Percentiles rank a stretch among this genome's conserved stretches.
phyloP scores from a whole-genome alignment of 495 filamentous ascomycete genomes.

The Clohesyomyces aquaticus region DNA sequence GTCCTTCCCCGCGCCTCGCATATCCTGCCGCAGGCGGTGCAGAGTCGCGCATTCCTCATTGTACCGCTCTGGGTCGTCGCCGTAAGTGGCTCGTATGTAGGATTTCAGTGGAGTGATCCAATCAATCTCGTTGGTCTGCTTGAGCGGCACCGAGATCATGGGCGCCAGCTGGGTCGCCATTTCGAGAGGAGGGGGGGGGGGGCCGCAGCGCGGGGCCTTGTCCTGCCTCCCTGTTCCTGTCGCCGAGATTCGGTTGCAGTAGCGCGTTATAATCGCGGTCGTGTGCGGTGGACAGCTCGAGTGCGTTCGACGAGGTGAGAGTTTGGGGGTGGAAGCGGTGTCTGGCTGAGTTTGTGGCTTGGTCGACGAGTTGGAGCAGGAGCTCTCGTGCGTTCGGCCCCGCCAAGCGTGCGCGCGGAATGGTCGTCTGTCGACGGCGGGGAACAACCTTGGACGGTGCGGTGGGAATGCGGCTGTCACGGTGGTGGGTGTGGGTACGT shows the following conservation, averaged over 20 bases:
- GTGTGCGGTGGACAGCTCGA: constrained; percentile 1
- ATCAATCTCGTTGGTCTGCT: constrained; percentile 99
- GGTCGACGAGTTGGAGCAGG: constrained; percentile 4
- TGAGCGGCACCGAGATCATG: constrained; percentile 90
- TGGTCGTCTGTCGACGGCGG: neutral
- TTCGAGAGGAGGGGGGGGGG: constrained; percentile 36
- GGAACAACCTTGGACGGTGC: neutral
- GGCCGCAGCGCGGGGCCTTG: constrained; percentile 27
- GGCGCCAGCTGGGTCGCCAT: constrained; percentile 74
- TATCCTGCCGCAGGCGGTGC: constrained; percentile 96
- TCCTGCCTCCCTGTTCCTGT: constrained; percentile 30
- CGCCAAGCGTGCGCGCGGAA: constrained; percentile 10
- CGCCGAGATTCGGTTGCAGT: neutral
- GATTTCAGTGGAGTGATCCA: constrained; percentile 92
- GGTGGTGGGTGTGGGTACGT: constrained; percentile 3
- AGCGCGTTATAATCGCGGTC: too few species aligned
- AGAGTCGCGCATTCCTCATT: constrained; percentile 91
- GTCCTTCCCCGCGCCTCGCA: constrained; percentile 96
- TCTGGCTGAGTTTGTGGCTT: constrained; percentile 2
- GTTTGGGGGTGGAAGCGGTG: constrained; percentile 3
- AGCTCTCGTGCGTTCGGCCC: constrained; percentile 2
- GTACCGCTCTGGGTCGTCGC: constrained; percentile 95
- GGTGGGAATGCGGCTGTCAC: constrained; percentile 11
- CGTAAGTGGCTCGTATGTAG: constrained; percentile 92
- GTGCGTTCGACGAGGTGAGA: constrained; percentile 10